Evolutionary conservation across 192 early-diverging fungal species (phyloP).

Genomic region (Nowakowskiella sp.): DNA sequence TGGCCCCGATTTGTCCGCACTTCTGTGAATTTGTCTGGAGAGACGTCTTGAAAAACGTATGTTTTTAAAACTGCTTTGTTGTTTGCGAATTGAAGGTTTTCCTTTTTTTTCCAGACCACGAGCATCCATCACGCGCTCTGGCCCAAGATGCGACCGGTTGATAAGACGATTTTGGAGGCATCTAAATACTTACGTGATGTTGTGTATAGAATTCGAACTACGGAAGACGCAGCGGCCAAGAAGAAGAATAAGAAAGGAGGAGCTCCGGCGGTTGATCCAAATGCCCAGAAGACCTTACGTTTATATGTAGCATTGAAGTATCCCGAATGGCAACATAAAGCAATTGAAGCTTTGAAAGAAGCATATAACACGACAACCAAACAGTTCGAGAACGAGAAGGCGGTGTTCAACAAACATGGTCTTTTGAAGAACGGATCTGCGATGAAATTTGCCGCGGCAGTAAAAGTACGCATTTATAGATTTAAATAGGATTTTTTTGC

Average conservation of each 20-base stretch:
- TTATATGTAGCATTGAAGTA: constrained; percentile 74
- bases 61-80: neutral
- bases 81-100: neutral
- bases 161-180: constrained; percentile 64
- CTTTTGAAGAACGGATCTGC: constrained; percentile 89
- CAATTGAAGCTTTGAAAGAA: constrained; percentile 29
- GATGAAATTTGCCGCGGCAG: constrained; percentile 92
- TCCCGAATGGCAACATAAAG: constrained; percentile 89
- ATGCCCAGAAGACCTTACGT: constrained; percentile 59
- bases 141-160: constrained; percentile 48
- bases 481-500: neutral
- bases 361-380: constrained; percentile 27
- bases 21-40: constrained; percentile 91
- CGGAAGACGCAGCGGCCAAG: constrained; percentile 59
- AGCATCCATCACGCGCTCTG: constrained; percentile 65
- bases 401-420: constrained; percentile 53
- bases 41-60: constrained; percentile 63
- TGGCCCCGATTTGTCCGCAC: constrained; percentile 88
- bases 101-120: constrained; percentile 14
- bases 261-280: constrained; percentile 43
- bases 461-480: constrained; percentile 45
- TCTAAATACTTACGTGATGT: constrained; percentile 72
- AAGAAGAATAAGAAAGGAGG: constrained; percentile 70
- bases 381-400: constrained; percentile 57
- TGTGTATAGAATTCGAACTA: constrained; percentile 67